Base-by-base conservation (phyloP, 148 eudicot genomes). In the Euryodendron excelsum region DNA sequence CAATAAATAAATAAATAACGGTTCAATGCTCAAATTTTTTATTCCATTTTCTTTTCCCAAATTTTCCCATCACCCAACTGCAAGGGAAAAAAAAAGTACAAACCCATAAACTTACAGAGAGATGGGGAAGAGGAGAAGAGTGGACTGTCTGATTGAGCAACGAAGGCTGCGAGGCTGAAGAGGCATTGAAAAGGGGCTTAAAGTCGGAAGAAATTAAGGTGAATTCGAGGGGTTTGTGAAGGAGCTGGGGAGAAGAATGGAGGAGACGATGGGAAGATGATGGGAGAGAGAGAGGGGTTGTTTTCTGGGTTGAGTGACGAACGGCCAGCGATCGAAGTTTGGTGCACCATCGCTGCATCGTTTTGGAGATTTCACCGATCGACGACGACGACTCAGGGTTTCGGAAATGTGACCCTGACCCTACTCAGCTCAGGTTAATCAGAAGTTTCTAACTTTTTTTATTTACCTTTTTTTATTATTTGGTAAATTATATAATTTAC, bases 271-370 rank as follows among this genome's bases (percentile, higher is more conserved):
- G 75, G 31, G 80, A 14, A 59, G 80, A 10, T 30, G 80, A 61
- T 78, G 78, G 75, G 53, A 55, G 55, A 75, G 84, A 64, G 60
- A 30, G 72, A 58, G 31, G 65, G 27, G 86, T 84, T 39, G 87
- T 37, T 78, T 70, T 79, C 23, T 59, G 61, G 6, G 60, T 44
- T 74, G 84, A 81, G 48, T 59, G 72, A 77, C 83, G 81, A 36
- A 86, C 80, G 61, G 92, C 77, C 31, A 90, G 50, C 58, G 91
- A 72, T 70, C 97, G 92, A 83, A 92, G 83, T 82, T 90, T 90
- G 25, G 85, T 72, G 87, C 93, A 88, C 85, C 90, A 89, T 85
- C 97, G 85, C 88, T 89, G 94, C 94, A 94, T 94, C 77, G 71
- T 84, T 80, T 37, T 47, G 9, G 36, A 39, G 63, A n/a, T 72